Evolutionary conservation across 306 rosid species (phyloP).

Genomic region (Spatholobus suberectus): DNA sequence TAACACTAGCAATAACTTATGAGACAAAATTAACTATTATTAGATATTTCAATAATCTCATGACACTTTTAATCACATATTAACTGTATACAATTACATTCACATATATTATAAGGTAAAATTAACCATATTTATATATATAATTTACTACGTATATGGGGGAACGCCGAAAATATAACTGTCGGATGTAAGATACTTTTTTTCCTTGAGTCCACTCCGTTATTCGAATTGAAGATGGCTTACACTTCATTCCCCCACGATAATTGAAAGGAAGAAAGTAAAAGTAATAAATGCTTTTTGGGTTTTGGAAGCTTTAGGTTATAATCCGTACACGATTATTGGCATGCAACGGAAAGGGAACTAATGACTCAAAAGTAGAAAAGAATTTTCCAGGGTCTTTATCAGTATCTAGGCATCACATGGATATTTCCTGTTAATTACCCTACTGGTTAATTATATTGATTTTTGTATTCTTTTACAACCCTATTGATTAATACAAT

Average conservation of each 20-base stretch:
- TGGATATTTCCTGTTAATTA: background rate
- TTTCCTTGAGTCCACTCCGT: background rate
- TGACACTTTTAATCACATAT: no score
- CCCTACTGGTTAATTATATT: background rate
- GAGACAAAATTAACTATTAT: no score
- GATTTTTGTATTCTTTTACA: background rate
- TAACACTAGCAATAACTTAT: no score
- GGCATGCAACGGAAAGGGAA: slow-evolving; percentile 7
- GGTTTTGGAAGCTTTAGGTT: background rate
- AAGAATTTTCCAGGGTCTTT: slow-evolving; percentile 36
- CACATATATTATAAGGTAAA: no score
- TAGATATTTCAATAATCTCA: no score
- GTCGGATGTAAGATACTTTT: no score
- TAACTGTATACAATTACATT: no score
- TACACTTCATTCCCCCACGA: slow-evolving; percentile 9
- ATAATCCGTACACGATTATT: slow-evolving; percentile 17
- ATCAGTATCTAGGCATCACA: slow-evolving; percentile 5
- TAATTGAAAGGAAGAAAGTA: slow-evolving; percentile 37
- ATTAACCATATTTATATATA: no score
- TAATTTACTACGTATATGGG: no score
- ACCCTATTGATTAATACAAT: background rate
- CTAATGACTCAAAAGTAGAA: background rate
- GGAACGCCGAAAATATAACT: no score
- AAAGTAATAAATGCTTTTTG: slow-evolving; percentile 29
- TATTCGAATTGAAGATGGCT: background rate